A percentile compares a stretch with the other conserved stretches of the same genome.
Conservation (phyloP, 2,329 filamentous ascomycete genomes). For the Fusarium xyrophilum region DNA sequence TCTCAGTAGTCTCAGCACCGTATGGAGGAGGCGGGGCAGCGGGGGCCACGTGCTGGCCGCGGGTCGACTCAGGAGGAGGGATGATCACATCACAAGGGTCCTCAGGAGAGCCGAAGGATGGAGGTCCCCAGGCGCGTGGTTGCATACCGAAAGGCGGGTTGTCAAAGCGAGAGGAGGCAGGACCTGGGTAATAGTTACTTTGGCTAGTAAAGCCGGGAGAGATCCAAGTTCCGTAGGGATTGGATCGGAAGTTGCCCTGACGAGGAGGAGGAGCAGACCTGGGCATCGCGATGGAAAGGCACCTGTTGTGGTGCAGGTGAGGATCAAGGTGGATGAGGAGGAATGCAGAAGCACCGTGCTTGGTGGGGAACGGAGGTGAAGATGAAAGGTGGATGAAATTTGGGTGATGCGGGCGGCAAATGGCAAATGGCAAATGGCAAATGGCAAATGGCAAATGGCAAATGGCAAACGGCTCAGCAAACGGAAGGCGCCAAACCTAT, state of each 20-base stretch:
- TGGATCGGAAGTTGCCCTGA: neutral
- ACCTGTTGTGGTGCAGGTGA: too few relatives aligned
- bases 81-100: neutral
- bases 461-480: neutral
- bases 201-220: neutral
- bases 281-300: neutral
- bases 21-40: fast-evolving
- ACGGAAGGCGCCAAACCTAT: neutral
- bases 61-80: neutral
- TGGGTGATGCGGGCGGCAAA: neutral
- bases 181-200: neutral
- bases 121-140: neutral
- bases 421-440: neutral
- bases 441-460: neutral
- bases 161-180: neutral
- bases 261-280: neutral
- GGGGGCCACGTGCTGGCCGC: neutral
- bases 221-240: neutral
- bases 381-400: neutral
- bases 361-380: neutral
- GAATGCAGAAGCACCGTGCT: neutral
- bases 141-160: neutral
- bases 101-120: neutral
- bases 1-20: neutral
- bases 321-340: neutral